Base-by-base conservation (phyloP, 2,329 filamentous ascomycete species). In the Fusarium coicis region DNA sequence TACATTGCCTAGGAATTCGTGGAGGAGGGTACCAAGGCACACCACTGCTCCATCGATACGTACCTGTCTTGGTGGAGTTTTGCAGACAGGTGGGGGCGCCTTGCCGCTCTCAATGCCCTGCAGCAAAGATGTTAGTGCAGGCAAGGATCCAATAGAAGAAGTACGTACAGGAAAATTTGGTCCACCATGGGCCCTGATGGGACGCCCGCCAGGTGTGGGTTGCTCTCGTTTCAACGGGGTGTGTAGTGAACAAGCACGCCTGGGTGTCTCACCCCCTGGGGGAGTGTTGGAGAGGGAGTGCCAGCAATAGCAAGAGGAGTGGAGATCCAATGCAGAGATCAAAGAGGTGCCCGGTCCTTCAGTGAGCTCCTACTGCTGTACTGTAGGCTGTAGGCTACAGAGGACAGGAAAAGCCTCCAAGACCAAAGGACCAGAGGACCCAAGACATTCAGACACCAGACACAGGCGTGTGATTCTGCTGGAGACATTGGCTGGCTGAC, bases 1-100 rank as follows among this genome's bases (percentile, higher is more conserved):
- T 78, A 79, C 78, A 70, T 70, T 79, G 74, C 72, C 78, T 79
- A 74, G 63, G 66, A 75, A 78, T 75, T 72, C 74, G 70, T 74
- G 75, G 72, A 76, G 76, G 73, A 78, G 72, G 73, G 77, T 77
- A 79, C 76, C 73, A 66, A 70, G 68, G 66, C 68, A 67, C 71
- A 70, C 71, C 75, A 64, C 68, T 72, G 40, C 65, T 77, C 75
- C 72, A 65, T 75, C 70, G 46, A 61, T 70, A 69, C 66, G 66
- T 69, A 78, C 34, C 40, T 40, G 50, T 54, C 36, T 30, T 43
- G 56, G 72, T 68, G 54, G 75, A 78, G 74, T 74, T 60, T 63
- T 42, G 68, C 56, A 70, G 65, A 61, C 58, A 49, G 56, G 70
- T 62, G 67, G 70, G 59, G 66, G 49, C 30, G 57, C 64, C 66